Evolutionary conservation across 1,139 yeast species (phyloP).

Genomic region (Hemisphaericaspora xylanilytica): DNA sequence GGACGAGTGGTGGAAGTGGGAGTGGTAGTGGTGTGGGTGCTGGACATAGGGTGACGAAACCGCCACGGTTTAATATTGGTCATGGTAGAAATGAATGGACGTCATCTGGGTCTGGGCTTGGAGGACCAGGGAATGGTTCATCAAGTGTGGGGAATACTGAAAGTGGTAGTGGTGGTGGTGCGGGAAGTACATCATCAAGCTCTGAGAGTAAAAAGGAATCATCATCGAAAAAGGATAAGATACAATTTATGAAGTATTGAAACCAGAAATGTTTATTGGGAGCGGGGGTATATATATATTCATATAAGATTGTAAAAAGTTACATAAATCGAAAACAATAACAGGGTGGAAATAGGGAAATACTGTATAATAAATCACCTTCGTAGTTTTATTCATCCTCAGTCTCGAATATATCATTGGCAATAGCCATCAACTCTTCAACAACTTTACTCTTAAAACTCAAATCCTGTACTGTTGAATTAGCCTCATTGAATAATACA

Average conservation of each 20-base stretch:
- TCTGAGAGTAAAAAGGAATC: constrained; percentile 1
- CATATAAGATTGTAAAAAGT: too few species aligned
- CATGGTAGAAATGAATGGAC: neutral
- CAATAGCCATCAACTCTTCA: constrained; percentile 79
- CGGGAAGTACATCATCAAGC: neutral
- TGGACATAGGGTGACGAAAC: constrained; percentile 28
- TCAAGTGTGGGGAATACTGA: too few species aligned
- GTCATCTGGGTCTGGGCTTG: neutral
- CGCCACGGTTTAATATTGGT: constrained; percentile 31
- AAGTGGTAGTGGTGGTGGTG: neutral
- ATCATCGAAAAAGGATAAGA: constrained; percentile 11
- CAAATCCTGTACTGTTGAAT: constrained; percentile 70
- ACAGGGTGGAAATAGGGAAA: neutral
- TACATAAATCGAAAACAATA: neutral
- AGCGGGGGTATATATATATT: too few species aligned
- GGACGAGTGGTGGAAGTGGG: neutral
- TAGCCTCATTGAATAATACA: constrained; percentile 65
- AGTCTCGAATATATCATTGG: constrained; percentile 85
- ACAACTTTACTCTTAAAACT: constrained; percentile 78
- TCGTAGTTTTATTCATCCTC: constrained; percentile 24
- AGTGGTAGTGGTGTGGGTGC: constrained; percentile 6
- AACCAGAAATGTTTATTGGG: too few species aligned
- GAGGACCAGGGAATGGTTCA: too few species aligned
- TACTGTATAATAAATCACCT: neutral
- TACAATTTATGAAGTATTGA: constrained; percentile 18